A percentile compares a stretch with the other conserved stretches of the same genome.
phyloP scores from a whole-genome alignment of 305 asterid species.

The Ilex paraguariensis region DNA sequence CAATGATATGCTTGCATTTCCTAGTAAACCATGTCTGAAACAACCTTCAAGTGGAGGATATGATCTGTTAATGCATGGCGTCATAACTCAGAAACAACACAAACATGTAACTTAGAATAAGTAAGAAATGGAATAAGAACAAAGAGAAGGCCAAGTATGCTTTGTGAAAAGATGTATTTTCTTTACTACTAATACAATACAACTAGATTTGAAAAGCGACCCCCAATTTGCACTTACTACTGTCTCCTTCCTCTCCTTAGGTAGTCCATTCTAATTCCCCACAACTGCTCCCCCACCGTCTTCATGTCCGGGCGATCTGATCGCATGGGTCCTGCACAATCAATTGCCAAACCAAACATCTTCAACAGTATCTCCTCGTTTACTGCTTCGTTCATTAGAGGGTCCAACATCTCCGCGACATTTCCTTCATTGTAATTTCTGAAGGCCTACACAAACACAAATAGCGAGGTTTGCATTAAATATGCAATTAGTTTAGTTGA shows the following conservation, averaged over 20 bases:
- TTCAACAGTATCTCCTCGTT: slow-evolving; percentile 50
- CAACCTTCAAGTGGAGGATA: too few relatives aligned
- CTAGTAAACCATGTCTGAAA: too few relatives aligned
- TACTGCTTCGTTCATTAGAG: slow-evolving; percentile 48
- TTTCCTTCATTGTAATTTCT: slow-evolving; percentile 53
- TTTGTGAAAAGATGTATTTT: too few relatives aligned
- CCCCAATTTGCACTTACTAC: not conserved
- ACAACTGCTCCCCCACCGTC: slow-evolving; percentile 70
- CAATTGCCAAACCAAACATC: slow-evolving; percentile 74
- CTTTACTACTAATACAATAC: too few relatives aligned
- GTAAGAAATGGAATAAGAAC: too few relatives aligned
- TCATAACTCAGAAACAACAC: too few relatives aligned
- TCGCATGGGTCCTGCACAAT: slow-evolving; percentile 87
- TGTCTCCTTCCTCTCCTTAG: slow-evolving; percentile 46
- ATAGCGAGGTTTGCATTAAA: not conserved
- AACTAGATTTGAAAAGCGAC: not conserved
- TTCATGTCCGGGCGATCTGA: slow-evolving; percentile 93
- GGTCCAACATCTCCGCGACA: slow-evolving; percentile 62
- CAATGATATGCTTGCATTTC: too few relatives aligned
- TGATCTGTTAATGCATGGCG: too few relatives aligned
- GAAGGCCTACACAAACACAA: slow-evolving; percentile 55
- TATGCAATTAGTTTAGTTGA: too few relatives aligned
- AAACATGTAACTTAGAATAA: too few relatives aligned
- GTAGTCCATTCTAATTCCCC: slow-evolving; percentile 88
- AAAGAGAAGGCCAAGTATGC: too few relatives aligned